These are phyloP conservation scores for Xanthoconium stramineum DNA, from an alignment of 768 basidiomycete species.

Conservation along the genomic window DNA sequence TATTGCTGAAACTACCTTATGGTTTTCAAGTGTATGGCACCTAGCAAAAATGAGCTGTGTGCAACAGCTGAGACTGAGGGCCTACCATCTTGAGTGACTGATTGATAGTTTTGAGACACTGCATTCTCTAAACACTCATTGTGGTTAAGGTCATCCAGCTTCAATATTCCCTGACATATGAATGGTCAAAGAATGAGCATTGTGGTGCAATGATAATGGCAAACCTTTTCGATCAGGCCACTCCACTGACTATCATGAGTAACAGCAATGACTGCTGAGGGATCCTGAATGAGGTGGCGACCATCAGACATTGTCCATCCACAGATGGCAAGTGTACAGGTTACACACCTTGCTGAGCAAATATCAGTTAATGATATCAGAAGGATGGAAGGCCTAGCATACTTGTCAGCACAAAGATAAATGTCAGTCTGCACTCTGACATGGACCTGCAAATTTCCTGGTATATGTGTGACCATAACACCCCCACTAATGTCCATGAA, in stretches of 20 bases:
- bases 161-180: conserved; percentile 5
- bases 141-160: conserved; percentile 1
- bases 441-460: no score
- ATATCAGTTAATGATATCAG: conserved; percentile 15
- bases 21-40: not conserved
- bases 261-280: conserved; percentile 11
- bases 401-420: not conserved
- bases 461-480: no score
- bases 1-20: not conserved
- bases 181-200: not conserved
- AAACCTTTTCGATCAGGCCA: conserved; percentile 7
- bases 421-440: no score
- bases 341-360: conserved; percentile 2
- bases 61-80: not conserved
- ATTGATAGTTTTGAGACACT: conserved; percentile 8
- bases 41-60: not conserved
- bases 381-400: conserved; percentile 7
- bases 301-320: not conserved
- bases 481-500: no score
- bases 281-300: not conserved
- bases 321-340: no score
- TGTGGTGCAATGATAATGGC: not conserved
- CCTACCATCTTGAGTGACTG: conserved; percentile 6
- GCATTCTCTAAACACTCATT: not conserved
- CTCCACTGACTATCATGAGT: conserved; percentile 16